Conservation (phyloP, 257 asterid genomes). For the Parsonsia alboflavescens region DNA sequence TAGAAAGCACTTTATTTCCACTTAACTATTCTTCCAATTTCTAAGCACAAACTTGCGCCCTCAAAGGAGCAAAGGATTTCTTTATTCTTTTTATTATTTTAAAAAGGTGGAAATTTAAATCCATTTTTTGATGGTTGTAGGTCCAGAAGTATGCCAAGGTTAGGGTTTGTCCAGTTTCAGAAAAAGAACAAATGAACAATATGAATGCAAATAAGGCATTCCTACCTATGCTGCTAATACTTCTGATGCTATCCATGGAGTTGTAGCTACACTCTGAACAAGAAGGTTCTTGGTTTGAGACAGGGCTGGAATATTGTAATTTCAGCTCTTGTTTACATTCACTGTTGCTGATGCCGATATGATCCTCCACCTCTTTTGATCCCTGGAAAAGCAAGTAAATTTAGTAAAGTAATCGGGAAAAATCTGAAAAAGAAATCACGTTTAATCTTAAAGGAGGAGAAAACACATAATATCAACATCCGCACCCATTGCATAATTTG, state of each 20-base stretch:
- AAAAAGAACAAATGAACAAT: not conserved
- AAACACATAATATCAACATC: not conserved
- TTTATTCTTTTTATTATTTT: not conserved
- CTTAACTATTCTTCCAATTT: not conserved
- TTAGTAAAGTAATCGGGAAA: slow-evolving; percentile 1
- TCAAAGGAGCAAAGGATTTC: not conserved
- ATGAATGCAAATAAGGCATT: not conserved
- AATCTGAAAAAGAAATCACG: not conserved
- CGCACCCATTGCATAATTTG: not conserved
- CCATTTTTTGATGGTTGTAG: not conserved
- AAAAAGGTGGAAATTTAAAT: not conserved
- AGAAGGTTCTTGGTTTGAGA: slow-evolving; percentile 53
- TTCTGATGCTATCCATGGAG: slow-evolving; percentile 49
- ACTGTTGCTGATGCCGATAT: slow-evolving; percentile 24
- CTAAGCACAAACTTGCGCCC: not conserved
- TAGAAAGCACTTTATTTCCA: not conserved
- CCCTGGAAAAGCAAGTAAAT: slow-evolving; percentile 36
- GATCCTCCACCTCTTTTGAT: slow-evolving; percentile 32
- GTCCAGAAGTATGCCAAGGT: not conserved
- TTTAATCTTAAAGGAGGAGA: not conserved
- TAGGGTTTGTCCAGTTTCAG: not conserved
- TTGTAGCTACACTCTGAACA: slow-evolving; percentile 53
- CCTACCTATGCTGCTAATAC: slow-evolving; percentile 50
- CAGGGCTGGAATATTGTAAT: slow-evolving; percentile 37
- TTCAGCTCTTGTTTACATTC: slow-evolving; percentile 33